A percentile compares a stretch with the other conserved stretches of the same genome.
Conservation (phyloP, 306 rosid genomes). For the Corylus avellana region DNA sequence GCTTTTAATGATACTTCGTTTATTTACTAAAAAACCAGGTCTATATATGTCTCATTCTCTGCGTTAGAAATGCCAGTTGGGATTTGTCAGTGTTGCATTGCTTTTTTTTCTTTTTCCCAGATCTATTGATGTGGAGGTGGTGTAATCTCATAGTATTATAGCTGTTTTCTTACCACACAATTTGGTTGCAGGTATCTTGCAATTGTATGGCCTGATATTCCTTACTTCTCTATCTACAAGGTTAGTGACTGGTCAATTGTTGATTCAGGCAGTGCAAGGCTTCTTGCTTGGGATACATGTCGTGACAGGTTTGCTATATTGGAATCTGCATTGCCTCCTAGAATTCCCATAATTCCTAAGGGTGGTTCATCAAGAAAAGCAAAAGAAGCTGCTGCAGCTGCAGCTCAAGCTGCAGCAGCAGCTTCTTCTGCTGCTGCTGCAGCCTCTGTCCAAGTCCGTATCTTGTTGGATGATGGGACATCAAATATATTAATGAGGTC, state of each 20-base stretch:
- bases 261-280: slow-evolving; percentile 99
- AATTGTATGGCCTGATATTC: slow-evolving; percentile 98
- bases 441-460: slow-evolving; percentile 98
- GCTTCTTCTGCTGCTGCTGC: slow-evolving; percentile 97
- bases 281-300: slow-evolving; percentile 98
- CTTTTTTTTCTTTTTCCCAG: background rate
- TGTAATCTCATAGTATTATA: slow-evolving; percentile 1
- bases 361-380: slow-evolving; percentile 91
- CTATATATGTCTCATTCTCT: background rate
- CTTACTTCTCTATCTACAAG: slow-evolving; percentile 94
- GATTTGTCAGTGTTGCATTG: background rate
- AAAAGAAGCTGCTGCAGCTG: slow-evolving; percentile 93
- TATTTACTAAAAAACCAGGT: background rate
- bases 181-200: slow-evolving; percentile 80
- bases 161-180: slow-evolving; percentile 34
- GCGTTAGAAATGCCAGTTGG: background rate
- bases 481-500: slow-evolving; percentile 93
- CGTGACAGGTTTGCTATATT: slow-evolving; percentile 94
- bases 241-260: slow-evolving; percentile 96
- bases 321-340: slow-evolving; percentile 81
- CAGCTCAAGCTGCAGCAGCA: slow-evolving; percentile 96
- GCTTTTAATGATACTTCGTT: too few species aligned
- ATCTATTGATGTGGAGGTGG: slow-evolving; percentile 18
- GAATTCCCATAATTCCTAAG: slow-evolving; percentile 79
- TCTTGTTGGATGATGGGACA: slow-evolving; percentile 96